phyloP scores from a whole-genome alignment of 2,329 filamentous ascomycete genomes.

The Fusarium sp. region DNA sequence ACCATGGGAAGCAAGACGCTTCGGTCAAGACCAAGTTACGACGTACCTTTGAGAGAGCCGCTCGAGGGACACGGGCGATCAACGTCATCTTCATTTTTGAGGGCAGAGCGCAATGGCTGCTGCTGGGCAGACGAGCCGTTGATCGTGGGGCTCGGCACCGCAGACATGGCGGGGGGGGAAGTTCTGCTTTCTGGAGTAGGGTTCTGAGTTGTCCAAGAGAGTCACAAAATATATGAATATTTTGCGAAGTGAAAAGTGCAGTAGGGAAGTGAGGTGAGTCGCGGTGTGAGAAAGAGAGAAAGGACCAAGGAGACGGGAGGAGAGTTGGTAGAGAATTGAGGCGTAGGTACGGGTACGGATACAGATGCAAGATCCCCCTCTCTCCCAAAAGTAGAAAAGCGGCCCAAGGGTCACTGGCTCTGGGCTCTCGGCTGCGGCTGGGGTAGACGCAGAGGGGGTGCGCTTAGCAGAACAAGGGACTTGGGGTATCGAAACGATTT shows the following conservation, averaged over 20 bases:
- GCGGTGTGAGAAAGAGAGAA: conserved; percentile 13
- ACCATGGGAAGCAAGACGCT: neutral
- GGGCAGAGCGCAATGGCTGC: conserved; percentile 52
- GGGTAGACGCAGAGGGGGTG: conserved; percentile 25
- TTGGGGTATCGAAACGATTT: conserved; percentile 29
- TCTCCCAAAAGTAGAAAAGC: conserved; percentile 26
- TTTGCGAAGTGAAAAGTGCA: neutral
- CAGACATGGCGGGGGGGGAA: conserved; percentile 40
- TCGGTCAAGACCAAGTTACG: neutral
- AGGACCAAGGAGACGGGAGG: neutral
- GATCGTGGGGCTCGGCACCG: conserved; percentile 35
- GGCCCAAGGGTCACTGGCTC: conserved; percentile 30
- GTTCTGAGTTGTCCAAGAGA: neutral
- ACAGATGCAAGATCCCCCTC: conserved; percentile 40
- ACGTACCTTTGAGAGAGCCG: conserved; percentile 56
- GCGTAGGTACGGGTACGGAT: conserved; percentile 10
- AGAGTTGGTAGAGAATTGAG: conserved; percentile 30
- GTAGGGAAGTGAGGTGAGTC: conserved; percentile 1
- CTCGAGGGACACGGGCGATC: conserved; percentile 50
- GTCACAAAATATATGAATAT: neutral
- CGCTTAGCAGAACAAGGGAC: conserved; percentile 35
- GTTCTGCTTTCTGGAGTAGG: neutral
- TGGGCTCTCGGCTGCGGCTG: conserved; percentile 9
- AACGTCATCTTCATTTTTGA: conserved; percentile 56
- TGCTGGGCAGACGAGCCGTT: conserved; percentile 28